Base-by-base conservation (phyloP, 352 stramenopile species). In the Phytopythium ostracodes region DNA sequence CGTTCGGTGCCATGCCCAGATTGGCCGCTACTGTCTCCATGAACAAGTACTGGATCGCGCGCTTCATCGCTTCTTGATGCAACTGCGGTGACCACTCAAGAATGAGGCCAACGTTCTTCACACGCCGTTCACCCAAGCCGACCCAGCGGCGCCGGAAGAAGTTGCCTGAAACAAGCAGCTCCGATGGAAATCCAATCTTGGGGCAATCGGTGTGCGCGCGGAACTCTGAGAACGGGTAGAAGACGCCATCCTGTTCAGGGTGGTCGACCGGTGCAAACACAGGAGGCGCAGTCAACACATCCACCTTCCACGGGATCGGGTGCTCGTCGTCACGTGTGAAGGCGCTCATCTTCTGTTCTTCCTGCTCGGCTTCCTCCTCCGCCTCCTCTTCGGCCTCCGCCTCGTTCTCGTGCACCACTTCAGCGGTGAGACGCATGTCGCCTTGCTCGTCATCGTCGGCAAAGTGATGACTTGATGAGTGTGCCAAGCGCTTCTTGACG, bases 371-470 rank as follows among this genome's bases (percentile, higher is more conserved):
- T 75, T 94, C 86, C 63, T 96, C 87, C 63, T 93, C 87, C 0
- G 87, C 87, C 63, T 95, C 85, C 77, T 94, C 89, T 67, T 96
- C 88, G 2, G 84, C 84, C 65, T 96, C 86, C 29, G 87, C 78
- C 60, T 96, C 88, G 36, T 96, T 94, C 52, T 96, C 94, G 66
- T 98, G 84, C 27, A 96, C 88, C 35, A 97, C 87, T 62, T 96
- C 86, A 40, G 87, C 76, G 0, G 82, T 96, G 17, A 96, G 67
- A 0, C 85, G 80, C 67, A 94, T 79, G 24, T 92, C 79, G 10
- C 79, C 75, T 62, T 92, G 79, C 35, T 91, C 76, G 12, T 78
- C 76, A 43, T 86, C 77, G 50, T 82, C 67, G n/a, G 56, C 65
- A 5, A 77, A 62, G 0, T 83, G 71, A 43, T 67, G 61, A 9